These are phyloP conservation scores for Dispira simplex DNA, from an alignment of 192 early-diverging fungal genomes.

Conservation along the genomic window DNA sequence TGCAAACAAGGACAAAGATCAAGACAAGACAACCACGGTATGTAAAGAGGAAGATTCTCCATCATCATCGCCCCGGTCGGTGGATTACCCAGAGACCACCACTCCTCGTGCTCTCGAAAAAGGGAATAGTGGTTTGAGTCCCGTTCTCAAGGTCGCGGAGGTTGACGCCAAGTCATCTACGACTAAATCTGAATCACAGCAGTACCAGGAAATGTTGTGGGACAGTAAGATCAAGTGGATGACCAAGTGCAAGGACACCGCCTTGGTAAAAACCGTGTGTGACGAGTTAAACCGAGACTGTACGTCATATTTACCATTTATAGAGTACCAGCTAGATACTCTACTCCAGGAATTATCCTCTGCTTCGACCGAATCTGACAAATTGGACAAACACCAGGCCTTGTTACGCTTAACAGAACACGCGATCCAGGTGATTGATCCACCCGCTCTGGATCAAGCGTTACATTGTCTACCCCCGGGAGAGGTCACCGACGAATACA, in stretches of 20 bases:
- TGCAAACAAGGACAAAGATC: slow-evolving; percentile 16
- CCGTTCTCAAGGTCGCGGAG: slow-evolving; percentile 15
- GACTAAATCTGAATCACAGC: slow-evolving; percentile 30
- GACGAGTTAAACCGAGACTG: slow-evolving; percentile 45
- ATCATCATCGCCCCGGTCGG: slow-evolving; percentile 32
- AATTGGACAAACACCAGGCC: slow-evolving; percentile 30
- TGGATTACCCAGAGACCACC: slow-evolving; percentile 23
- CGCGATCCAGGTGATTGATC: slow-evolving; percentile 40
- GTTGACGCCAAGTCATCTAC: slow-evolving; percentile 19
- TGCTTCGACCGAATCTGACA: slow-evolving; percentile 24
- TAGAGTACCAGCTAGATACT: slow-evolving; percentile 34
- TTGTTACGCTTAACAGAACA: slow-evolving; percentile 34
- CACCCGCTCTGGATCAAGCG: slow-evolving; percentile 36
- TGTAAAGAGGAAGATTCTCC: slow-evolving; percentile 16
- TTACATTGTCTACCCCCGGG: slow-evolving; percentile 46
- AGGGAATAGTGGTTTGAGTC: too few species aligned
- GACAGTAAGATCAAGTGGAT: slow-evolving; percentile 66
- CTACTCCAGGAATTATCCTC: slow-evolving; percentile 31
- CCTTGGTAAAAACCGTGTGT: slow-evolving; percentile 33
- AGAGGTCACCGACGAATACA: slow-evolving; percentile 22
- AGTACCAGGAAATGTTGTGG: slow-evolving; percentile 52
- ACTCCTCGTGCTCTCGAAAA: too few species aligned
- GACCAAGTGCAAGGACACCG: slow-evolving; percentile 56
- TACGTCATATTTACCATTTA: slow-evolving; percentile 35
- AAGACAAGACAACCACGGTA: not conserved